These are phyloP conservation scores for Pseudogymnoascus sp. DNA, from an alignment of 2,329 filamentous ascomycete species.

Conservation along the genomic window DNA sequence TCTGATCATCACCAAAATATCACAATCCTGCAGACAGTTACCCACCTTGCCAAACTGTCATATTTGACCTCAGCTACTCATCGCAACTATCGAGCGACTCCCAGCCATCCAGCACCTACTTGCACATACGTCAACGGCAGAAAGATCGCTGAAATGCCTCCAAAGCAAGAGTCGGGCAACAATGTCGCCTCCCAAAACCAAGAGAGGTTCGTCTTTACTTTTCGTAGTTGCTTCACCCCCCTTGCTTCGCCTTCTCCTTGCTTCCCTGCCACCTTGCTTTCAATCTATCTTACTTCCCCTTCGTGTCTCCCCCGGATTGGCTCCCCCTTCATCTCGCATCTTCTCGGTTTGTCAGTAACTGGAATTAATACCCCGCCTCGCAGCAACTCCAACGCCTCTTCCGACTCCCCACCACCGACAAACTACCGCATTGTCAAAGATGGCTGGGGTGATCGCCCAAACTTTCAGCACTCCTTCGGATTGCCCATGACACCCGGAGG, in stretches of 20 bases:
- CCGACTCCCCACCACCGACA: neutral
- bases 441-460: neutral
- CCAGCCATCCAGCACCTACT: neutral
- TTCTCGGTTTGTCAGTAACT: neutral
- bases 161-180: neutral
- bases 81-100: neutral
- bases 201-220: neutral
- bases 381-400: neutral
- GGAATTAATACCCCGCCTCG: neutral
- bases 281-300: neutral
- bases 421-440: neutral
- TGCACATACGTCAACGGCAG: neutral
- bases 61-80: neutral
- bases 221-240: neutral
- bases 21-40: neutral
- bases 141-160: neutral
- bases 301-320: neutral
- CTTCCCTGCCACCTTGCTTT: neutral
- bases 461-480: conserved; percentile 3
- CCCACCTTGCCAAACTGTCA: neutral
- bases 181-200: neutral
- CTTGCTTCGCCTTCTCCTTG: neutral
- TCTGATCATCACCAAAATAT: neutral
- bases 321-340: neutral
- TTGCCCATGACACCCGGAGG: neutral